Evolutionary conservation across 169 alveolate species (phyloP), one percentile per base, ranked within the genome.

Genomic region (Babesia ovis): DNA sequence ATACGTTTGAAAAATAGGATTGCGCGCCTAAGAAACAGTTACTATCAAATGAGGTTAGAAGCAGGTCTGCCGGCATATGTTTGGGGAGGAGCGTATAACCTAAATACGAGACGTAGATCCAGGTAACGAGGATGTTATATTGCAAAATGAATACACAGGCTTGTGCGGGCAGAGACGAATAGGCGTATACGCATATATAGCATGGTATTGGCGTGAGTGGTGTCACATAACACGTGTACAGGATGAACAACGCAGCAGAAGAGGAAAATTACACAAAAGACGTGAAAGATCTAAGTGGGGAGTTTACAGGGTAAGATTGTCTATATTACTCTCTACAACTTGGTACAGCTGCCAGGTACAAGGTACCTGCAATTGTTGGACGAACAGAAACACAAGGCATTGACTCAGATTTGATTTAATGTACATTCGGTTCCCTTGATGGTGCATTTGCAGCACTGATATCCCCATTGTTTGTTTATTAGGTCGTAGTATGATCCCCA

Each of bases 401-500:
- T 25, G 12, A 34, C 20, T 22, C 41, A 37, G 35, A 41, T 23
- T 37, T 37, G 27, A 35, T 12, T n/a, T 43, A 16, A n/a, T 9
- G 61, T 25, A 39, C 83, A 71, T 4, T 29, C 48, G 2, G 14
- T 8, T 0, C 12, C 25, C n/a, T 29, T 71, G 43, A 48, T 29
- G 8, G 91, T 83, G 41, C 55, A 29, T 31, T 41, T 39, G 57
- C 97, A 94, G 72, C 97, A 94, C 76, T 86, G 76, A 71, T 90
- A 94, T 4, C 97, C 97, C 97, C 97, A 94, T 45, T 79, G 86
- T 16, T 76, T 77, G 41, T 60, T 69, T 0, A 69, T 93, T 41
- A 56, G 31, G 71, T 92, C 94, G 64, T 90, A 94, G 70, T 79
- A 92, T 18, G 95, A 89, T 32, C 97, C 97, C 93, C 94, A 94